Base-by-base conservation (phyloP, 1,284 basidiomycete species). In the Athelia sp. region DNA sequence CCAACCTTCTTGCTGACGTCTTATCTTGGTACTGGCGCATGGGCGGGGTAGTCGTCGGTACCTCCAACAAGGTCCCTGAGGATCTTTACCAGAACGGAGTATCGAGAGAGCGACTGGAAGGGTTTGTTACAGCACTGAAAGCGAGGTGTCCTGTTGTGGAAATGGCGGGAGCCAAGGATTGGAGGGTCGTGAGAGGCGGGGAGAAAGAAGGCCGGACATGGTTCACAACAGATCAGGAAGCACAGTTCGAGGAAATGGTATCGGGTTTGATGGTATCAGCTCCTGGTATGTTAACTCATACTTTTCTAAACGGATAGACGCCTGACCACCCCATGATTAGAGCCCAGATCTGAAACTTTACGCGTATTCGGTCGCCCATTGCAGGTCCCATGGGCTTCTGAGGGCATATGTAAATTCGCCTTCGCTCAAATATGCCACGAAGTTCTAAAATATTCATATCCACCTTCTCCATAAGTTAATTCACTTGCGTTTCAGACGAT, bases 1-100 rank as follows among this genome's bases (percentile, higher is more conserved):
- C 83, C 1, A 75, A 76, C 1, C 69, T 89, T 13, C 72, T 88
- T 2, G 75, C 83, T n/a, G 78, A 87, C 51, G 84, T 88, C 1
- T 63, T 89, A 4, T 79, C 81, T 21, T 87, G 83, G 78, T 90
- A 82, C 59, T 88, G 85, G 85, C 73, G 84, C 2, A 73, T 89
- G 56, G 87, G 86, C 15, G 86, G 86, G 1, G 79, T 89, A 15
- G 72, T 89, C 29, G 72, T 74, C 48, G 65, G 72, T 32, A 70
- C 72, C 52, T 73, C 72, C 52, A 86, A 86, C 62, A 76, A 81
- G 45, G 73, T 85, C 6, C 82, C 82, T 0, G 81, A 83, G 51
- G 82, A 88, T 57, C 68, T 87, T 11, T 88, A 87, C 66, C 75
- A 78, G 59, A 80, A 84, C 59, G 85, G 84, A 11, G 81, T 87